Percentiles rank a stretch among this genome's conserved stretches.
Evolutionary conservation across 176 grass and related monocot genomes (phyloP).

Genomic region (Leersia perrieri): DNA sequence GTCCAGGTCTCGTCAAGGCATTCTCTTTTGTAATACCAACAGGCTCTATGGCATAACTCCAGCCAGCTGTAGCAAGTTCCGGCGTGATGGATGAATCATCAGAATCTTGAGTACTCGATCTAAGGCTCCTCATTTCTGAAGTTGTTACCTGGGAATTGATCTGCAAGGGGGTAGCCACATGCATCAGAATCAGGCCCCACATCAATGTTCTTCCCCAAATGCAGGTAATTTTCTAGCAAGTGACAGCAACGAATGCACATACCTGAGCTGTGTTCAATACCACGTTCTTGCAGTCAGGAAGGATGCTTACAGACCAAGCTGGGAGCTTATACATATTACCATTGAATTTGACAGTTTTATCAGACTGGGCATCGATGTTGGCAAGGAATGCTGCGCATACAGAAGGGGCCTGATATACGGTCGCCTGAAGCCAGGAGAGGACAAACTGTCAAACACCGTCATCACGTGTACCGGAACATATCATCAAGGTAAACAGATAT

Average conservation of each 20-base stretch:
- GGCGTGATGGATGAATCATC: conserved; percentile 37
- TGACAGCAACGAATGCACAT: not conserved
- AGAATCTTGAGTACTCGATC: conserved; percentile 32
- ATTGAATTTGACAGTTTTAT: conserved; percentile 83
- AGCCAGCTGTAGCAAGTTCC: conserved; percentile 45
- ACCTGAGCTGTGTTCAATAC: conserved; percentile 93
- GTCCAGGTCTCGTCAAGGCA: conserved; percentile 62
- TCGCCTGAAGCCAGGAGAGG: conserved; percentile 54
- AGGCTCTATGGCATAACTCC: conserved; percentile 80
- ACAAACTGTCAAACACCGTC: not conserved
- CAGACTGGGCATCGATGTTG: conserved; percentile 67
- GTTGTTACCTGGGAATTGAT: conserved; percentile 68
- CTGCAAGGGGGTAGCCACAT: conserved; percentile 6
- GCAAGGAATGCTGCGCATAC: conserved; percentile 90
- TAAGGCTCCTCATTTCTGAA: conserved; percentile 60
- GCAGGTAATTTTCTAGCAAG: not conserved
- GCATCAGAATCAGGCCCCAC: not conserved
- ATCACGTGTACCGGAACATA: not conserved
- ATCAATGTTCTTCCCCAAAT: conserved; percentile 6
- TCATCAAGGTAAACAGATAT: not conserved
- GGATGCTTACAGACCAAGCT: conserved; percentile 96
- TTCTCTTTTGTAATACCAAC: conserved; percentile 85
- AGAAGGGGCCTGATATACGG: conserved; percentile 63
- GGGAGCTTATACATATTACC: conserved; percentile 73
- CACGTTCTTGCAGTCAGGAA: conserved; percentile 98